Base-by-base conservation (phyloP, 1,284 basidiomycete species). In the Cutaneotrichosporon sp. region DNA sequence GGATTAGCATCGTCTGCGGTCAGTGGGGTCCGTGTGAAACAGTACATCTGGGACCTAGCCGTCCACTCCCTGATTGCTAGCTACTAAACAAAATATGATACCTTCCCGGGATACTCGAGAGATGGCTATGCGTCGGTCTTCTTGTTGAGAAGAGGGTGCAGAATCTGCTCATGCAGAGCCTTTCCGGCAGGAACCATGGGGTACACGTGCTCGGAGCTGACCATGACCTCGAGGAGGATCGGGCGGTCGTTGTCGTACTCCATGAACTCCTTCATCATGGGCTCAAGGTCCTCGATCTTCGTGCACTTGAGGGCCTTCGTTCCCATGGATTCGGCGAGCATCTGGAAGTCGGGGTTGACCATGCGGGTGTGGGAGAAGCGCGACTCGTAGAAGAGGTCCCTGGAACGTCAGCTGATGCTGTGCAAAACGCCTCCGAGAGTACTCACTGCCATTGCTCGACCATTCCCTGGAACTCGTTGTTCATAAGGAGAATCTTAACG, bases 401-500 rank as follows among this genome's bases (percentile, higher is more conserved):
- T 31, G 14, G 29, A 10, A 9, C 14, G 29, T 31, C 14, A 31
- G 29, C 14, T 31, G n/a, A 37, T 10, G 16, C 10, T 37, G 34
- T 37, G 16, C n/a, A 20, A 96, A 96, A 76, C 46, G 76, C 97
- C 10, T 10, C 29, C 10, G 29, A 97, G 81, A 97, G 97, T 78
- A 49, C 65, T 86, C 86, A 88, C 81, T 97, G 94, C 94, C 94
- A 97, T 79, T 98, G 94, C 47, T 91, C 79, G 17, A 97, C 94
- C 94, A 98, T 97, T 51, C 94, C 94, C 75, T 94, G 90, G 82
- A 91, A 93, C 73, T 91, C 88, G 77, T 94, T 94, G 79, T 93
- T 92, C 65, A 93, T 75, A 20, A 93, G 76, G 61, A 93, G 78
- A 33, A 88, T 37, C 56, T 54, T 49, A 39, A 25, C 16, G 56